These are phyloP conservation scores for Naematelia aurantialba DNA, from an alignment of 768 basidiomycete species.

Conservation along the genomic window DNA sequence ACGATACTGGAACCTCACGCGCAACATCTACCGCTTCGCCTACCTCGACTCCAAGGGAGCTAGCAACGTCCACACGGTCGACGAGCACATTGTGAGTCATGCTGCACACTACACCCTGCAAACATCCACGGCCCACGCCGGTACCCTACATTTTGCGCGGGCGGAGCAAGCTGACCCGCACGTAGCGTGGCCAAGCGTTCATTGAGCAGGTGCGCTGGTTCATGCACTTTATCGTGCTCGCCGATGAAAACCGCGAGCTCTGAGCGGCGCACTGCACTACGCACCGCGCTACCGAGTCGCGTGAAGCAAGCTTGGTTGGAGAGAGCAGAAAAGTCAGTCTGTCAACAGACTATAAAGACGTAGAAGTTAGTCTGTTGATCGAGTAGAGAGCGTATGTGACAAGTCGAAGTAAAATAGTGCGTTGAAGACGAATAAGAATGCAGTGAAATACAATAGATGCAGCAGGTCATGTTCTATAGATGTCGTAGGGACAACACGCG, in stretches of 20 bases:
- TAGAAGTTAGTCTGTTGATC: too few relatives aligned
- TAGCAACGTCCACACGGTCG: constrained; percentile 28
- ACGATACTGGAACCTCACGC: constrained; percentile 43
- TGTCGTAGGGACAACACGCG: neutral
- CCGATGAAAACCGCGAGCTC: constrained; percentile 30
- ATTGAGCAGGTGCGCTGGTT: constrained; percentile 40
- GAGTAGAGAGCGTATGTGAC: neutral
- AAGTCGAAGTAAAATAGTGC: neutral
- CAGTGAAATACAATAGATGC: too few relatives aligned
- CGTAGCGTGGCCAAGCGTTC: constrained; percentile 23
- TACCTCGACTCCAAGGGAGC: constrained; percentile 4
- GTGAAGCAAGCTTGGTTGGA: too few relatives aligned
- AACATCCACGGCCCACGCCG: too few relatives aligned
- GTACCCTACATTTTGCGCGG: too few relatives aligned
- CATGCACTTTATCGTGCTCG: constrained; percentile 39
- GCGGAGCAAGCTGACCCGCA: constrained; percentile 6
- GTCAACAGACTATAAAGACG: too few relatives aligned
- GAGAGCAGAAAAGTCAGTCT: too few relatives aligned
- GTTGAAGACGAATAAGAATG: too few relatives aligned
- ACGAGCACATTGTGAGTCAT: constrained; percentile 34
- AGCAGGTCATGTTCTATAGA: too few relatives aligned
- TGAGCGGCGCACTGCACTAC: constrained; percentile 12
- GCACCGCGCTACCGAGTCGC: too few relatives aligned
- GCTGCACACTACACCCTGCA: too few relatives aligned
- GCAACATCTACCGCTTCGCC: constrained; percentile 44